Evolutionary conservation across 768 basidiomycete species (phyloP).

Genomic region (Termitomyces sp.): DNA sequence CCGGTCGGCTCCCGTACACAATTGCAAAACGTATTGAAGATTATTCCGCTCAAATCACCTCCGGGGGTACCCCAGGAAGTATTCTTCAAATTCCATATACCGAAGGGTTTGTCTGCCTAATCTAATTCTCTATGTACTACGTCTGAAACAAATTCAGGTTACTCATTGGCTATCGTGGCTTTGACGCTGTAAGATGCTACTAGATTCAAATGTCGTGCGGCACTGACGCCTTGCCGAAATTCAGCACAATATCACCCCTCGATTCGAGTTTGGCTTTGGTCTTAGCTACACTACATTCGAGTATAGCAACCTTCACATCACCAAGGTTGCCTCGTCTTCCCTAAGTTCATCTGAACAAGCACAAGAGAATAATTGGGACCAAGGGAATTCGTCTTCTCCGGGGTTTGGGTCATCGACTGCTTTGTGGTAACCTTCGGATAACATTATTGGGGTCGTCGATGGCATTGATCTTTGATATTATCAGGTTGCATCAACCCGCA

Average conservation of each 20-base stretch:
- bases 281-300: slow-evolving; percentile 80
- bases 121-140: not conserved
- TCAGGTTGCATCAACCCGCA: slow-evolving; percentile 60
- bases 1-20: slow-evolving; percentile 67
- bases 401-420: slow-evolving; percentile 56
- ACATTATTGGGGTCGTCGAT: not conserved
- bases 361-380: slow-evolving; percentile 47
- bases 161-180: slow-evolving; percentile 66
- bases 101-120: slow-evolving; percentile 35
- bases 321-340: slow-evolving; percentile 30
- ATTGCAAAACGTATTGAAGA: slow-evolving; percentile 57
- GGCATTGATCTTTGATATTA: not conserved
- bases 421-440: slow-evolving; percentile 37
- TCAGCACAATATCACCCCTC: slow-evolving; percentile 65
- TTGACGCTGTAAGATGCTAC: slow-evolving; percentile 48
- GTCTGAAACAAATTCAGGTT: slow-evolving; percentile 30
- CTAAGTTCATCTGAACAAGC: slow-evolving; percentile 26
- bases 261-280: slow-evolving; percentile 88
- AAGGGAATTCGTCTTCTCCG: slow-evolving; percentile 48
- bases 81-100: slow-evolving; percentile 50
- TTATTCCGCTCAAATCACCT: slow-evolving; percentile 47
- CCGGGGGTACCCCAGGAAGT: slow-evolving; percentile 27
- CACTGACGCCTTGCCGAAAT: slow-evolving; percentile 7
- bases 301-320: slow-evolving; percentile 55
- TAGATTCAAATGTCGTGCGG: slow-evolving; percentile 4